Evolutionary conservation across 148 eudicot species (phyloP), one percentile per base, ranked within the genome.

Genomic region (Spergularia marina): DNA sequence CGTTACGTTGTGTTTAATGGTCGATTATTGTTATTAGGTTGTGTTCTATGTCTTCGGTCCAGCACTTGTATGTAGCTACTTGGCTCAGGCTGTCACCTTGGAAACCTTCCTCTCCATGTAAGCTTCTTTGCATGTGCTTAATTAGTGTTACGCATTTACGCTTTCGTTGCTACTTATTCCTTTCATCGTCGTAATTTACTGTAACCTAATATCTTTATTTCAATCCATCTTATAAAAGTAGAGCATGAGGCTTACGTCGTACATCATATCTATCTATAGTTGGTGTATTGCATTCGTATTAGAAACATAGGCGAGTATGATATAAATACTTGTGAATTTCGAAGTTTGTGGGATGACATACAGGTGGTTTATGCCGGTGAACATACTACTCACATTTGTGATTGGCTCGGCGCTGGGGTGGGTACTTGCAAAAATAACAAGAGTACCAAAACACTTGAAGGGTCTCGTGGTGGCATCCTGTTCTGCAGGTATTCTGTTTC

Each of bases 291-390:
- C 36, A 2, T 30, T 0, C 4, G 36, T 30, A 30, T 44, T 44
- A 44, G 49, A 44, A 9, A 6, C 10, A 44, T 6, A 6, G 49
- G 49, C 49, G 49, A 44, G 10, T 23, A 23, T 23, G 25, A 23
- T 23, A 23, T 23, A 23, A 23, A 23, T 23, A 23, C 25, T 23
- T 23, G 25, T 23, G 36, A 30, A 30, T 30, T 30, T 30, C 36
- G 1, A 30, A 30, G 36, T 30, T 30, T 30, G 36, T 30, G 36
- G 36, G n/a, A 12, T 67, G 47, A 51, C 41, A 56, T 65, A 34
- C 79, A 89, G 91, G 91, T 89, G 94, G 94, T 89, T 86, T 76
- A 89, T 89, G 94, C 94, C 94, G 5, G 58, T 89, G 61, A 89
- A 89, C 76, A 79, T 89, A 65, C 75, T 89, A 60, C 54, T 86